A percentile compares a stretch with the other conserved stretches of the same genome.
These are phyloP conservation scores for Mollisiaceae sp. DNA, from an alignment of 2,329 filamentous ascomycete genomes.

Conservation along the genomic window DNA sequence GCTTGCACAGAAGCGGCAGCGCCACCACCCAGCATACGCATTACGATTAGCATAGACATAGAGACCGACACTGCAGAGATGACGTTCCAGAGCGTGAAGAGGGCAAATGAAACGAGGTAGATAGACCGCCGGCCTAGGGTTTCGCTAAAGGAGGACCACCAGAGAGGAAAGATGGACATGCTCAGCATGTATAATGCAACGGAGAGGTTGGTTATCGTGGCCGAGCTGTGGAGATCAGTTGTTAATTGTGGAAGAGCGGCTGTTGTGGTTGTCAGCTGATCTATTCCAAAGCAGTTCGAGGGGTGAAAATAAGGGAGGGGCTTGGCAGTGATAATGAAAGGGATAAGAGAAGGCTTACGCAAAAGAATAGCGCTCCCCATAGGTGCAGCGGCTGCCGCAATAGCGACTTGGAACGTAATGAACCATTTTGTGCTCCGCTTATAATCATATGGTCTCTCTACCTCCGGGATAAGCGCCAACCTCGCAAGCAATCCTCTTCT, in stretches of 20 bases:
- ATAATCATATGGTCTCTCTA: slow-evolving; percentile 78
- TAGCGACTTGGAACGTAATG: slow-evolving; percentile 77
- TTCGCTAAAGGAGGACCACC: slow-evolving; percentile 83
- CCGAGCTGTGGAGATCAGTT: slow-evolving; percentile 62
- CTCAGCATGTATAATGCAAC: slow-evolving; percentile 78
- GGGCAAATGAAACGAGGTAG: slow-evolving; percentile 74
- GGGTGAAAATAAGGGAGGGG: neutral
- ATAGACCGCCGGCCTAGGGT: slow-evolving; percentile 75
- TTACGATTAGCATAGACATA: slow-evolving; percentile 77
- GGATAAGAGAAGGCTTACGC: slow-evolving; percentile 56
- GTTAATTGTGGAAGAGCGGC: slow-evolving; percentile 66
- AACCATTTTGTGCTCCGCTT: slow-evolving; percentile 78
- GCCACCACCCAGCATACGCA: slow-evolving; percentile 75
- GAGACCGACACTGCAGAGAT: slow-evolving; percentile 71
- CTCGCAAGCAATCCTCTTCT: slow-evolving; percentile 76
- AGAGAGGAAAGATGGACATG: slow-evolving; percentile 84
- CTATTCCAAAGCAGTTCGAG: neutral
- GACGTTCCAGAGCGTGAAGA: slow-evolving; percentile 75
- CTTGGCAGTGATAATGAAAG: no score
- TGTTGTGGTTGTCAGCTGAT: neutral
- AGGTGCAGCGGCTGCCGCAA: slow-evolving; percentile 78
- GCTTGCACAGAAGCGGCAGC: slow-evolving; percentile 82
- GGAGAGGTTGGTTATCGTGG: slow-evolving; percentile 74
- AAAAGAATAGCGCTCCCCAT: slow-evolving; percentile 86
- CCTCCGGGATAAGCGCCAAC: slow-evolving; percentile 77